phyloP scores from a whole-genome alignment of 345 rosid species.

The Limnanthes douglasii region DNA sequence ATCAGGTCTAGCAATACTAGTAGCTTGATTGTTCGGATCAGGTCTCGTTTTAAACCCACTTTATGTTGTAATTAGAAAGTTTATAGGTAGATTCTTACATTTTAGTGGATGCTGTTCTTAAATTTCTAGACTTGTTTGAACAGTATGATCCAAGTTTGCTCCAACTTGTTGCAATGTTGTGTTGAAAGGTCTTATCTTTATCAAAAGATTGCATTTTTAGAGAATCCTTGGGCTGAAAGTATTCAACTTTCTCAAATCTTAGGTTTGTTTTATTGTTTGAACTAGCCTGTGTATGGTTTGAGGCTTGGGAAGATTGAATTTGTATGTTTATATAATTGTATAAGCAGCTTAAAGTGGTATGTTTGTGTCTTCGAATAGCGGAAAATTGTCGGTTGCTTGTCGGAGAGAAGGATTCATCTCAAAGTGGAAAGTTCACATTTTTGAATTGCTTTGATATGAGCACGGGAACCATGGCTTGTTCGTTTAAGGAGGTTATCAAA shows the following conservation, averaged over 20 bases:
- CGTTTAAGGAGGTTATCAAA: conserved; percentile 81
- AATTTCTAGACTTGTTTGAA: too few species aligned
- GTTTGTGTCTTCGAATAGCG: conserved; percentile 21
- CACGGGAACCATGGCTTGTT: conserved; percentile 65
- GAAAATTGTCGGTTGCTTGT: conserved; percentile 78
- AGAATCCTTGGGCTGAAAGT: neutral
- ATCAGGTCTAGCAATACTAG: neutral
- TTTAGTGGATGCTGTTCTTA: neutral
- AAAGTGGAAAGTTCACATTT: conserved; percentile 81
- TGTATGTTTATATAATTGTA: neutral
- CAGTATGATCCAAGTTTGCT: too few species aligned
- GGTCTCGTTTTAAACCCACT: neutral
- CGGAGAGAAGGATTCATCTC: conserved; percentile 70
- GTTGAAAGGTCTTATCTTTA: neutral
- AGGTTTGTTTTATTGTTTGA: neutral
- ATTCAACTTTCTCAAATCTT: neutral
- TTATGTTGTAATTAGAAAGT: conserved; percentile 1
- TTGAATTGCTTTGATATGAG: conserved; percentile 89
- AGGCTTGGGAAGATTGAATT: too few species aligned
- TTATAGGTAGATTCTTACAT: conserved; percentile 2
- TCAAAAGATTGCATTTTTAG: neutral
- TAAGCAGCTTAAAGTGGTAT: neutral
- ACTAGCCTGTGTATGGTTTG: neutral
- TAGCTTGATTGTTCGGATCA: neutral
- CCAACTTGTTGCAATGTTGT: neutral